Percentiles rank a stretch among this genome's conserved stretches.
phyloP scores from a whole-genome alignment of 169 alveolate species.

The Theileria parva region DNA sequence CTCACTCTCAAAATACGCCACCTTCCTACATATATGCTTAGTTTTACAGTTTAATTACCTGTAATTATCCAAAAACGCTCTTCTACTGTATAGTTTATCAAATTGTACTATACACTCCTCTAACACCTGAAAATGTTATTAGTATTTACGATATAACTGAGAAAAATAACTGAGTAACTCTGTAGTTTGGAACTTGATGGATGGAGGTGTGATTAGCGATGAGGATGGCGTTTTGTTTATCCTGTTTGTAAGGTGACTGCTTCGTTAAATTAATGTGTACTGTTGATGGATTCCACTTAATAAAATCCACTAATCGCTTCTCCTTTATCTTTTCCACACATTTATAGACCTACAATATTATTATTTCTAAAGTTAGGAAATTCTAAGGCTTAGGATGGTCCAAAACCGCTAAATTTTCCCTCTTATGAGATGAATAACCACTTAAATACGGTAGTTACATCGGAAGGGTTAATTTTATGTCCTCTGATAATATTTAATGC shows the following conservation, averaged over 20 bases:
- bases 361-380: too few relatives aligned
- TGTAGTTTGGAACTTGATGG: slow-evolving; percentile 72
- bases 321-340: slow-evolving; percentile 74
- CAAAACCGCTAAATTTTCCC: too few relatives aligned
- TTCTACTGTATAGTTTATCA: slow-evolving; percentile 90
- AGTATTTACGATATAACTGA: too few relatives aligned
- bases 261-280: slow-evolving; percentile 96
- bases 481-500: slow-evolving; percentile 75
- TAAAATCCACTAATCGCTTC: slow-evolving; percentile 82
- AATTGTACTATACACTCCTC: slow-evolving; percentile 90
- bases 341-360: slow-evolving; percentile 21
- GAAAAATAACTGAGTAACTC: too few relatives aligned
- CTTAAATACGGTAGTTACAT: slow-evolving; percentile 22
- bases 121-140: slow-evolving; percentile 45
- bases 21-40: slow-evolving; percentile 59
- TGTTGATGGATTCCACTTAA: slow-evolving; percentile 99
- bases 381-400: too few relatives aligned
- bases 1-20: slow-evolving; percentile 79
- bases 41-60: slow-evolving; percentile 13
- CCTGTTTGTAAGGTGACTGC: slow-evolving; percentile 93
- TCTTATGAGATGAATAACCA: too few relatives aligned
- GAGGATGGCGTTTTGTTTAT: slow-evolving; percentile 97
- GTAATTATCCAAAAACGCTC: slow-evolving; percentile 96
- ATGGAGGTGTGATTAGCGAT: slow-evolving; percentile 99
- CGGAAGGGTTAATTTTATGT: slow-evolving; percentile 64